Percentiles rank a stretch among this genome's conserved stretches.
Evolutionary conservation across 768 basidiomycete genomes (phyloP).

Genomic region (Phaeolepiota aurea): DNA sequence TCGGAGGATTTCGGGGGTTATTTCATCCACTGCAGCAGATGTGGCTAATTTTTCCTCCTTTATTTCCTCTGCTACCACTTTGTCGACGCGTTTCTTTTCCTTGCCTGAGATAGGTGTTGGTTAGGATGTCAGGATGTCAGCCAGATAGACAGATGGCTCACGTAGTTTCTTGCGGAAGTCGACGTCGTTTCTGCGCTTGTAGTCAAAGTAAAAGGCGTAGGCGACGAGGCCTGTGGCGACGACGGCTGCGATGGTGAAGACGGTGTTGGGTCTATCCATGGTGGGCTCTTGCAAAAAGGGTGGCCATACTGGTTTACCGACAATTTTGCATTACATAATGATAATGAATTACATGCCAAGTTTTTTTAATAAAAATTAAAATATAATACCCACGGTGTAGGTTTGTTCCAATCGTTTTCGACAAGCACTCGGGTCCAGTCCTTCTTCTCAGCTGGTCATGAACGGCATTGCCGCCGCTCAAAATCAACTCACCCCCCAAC

Average conservation of each 20-base stretch:
- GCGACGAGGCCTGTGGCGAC: slow-evolving; percentile 57
- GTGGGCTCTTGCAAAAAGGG: too few species aligned
- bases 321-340: neutral
- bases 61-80: slow-evolving; percentile 42
- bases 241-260: slow-evolving; percentile 36
- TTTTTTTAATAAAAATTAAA: too few species aligned
- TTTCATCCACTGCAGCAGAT: slow-evolving; percentile 15
- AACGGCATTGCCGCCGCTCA: slow-evolving; percentile 28
- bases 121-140: slow-evolving; percentile 10
- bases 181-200: slow-evolving; percentile 81
- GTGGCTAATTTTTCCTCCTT: slow-evolving; percentile 20
- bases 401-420: too few species aligned
- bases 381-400: too few species aligned
- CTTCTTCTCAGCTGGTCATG: slow-evolving; percentile 31
- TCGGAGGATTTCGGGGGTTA: slow-evolving; percentile 46
- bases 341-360: neutral
- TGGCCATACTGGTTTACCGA: neutral
- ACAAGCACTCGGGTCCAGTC: slow-evolving; percentile 3
- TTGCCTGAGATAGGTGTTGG: slow-evolving; percentile 47
- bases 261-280: slow-evolving; percentile 30
- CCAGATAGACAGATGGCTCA: slow-evolving; percentile 30
- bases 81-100: slow-evolving; percentile 85
- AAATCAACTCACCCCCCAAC: slow-evolving; percentile 19
- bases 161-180: slow-evolving; percentile 86
- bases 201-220: slow-evolving; percentile 92